phyloP scores from a whole-genome alignment of 768 basidiomycete genomes.

The Amanita inopinata region DNA sequence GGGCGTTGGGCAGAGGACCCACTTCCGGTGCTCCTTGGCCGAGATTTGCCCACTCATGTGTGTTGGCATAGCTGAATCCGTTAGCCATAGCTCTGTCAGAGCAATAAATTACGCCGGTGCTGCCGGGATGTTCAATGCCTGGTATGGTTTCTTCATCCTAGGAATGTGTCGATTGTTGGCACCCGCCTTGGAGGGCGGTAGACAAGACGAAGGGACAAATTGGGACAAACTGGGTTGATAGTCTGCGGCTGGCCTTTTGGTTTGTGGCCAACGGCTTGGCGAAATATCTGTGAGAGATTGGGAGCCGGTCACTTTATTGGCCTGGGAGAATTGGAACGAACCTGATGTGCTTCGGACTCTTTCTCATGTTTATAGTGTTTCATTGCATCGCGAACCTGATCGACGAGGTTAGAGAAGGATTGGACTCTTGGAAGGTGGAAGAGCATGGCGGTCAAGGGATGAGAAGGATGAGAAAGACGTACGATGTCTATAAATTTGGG shows the following conservation, averaged over 20 bases:
- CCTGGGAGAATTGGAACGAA: constrained; percentile 18
- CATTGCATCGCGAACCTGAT: constrained; percentile 63
- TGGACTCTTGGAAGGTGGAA: constrained; percentile 35
- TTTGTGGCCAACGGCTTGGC: constrained; percentile 60
- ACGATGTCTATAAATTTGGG: constrained; percentile 2
- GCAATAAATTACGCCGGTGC: constrained; percentile 69
- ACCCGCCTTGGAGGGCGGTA: not conserved
- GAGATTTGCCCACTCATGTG: constrained; percentile 78
- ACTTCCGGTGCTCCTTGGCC: constrained; percentile 93
- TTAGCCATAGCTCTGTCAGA: constrained; percentile 94
- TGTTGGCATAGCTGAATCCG: constrained; percentile 73
- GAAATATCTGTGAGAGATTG: constrained; percentile 49
- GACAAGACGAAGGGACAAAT: not conserved
- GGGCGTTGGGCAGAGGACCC: constrained; percentile 71
- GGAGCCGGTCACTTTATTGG: constrained; percentile 6
- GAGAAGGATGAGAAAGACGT: constrained; percentile 10
- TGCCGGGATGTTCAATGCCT: constrained; percentile 71
- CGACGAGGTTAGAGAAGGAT: constrained; percentile 35
- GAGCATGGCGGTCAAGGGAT: constrained; percentile 26
- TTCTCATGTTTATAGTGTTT: constrained; percentile 64
- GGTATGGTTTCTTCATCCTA: constrained; percentile 87
- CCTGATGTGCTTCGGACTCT: constrained; percentile 85
- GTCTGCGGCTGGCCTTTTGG: constrained; percentile 63
- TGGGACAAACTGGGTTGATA: constrained; percentile 49
- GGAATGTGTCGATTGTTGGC: not conserved